Evolutionary conservation across 192 early-diverging fungal genomes (phyloP).

Genomic region (Backusella psychrophila): DNA sequence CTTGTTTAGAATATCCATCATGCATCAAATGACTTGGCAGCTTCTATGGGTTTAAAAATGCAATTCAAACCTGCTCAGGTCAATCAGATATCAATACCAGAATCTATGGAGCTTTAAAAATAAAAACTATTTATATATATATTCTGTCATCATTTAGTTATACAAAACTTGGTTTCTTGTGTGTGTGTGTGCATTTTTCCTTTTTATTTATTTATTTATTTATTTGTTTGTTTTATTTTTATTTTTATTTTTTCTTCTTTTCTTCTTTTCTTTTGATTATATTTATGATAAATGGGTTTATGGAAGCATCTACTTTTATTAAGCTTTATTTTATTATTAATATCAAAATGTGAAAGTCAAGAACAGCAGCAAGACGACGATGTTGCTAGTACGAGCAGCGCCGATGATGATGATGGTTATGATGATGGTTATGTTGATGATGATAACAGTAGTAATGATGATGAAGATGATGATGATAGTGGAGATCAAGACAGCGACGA

Average conservation of each 20-base stretch:
- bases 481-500: too few species aligned
- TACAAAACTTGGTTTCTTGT: background rate
- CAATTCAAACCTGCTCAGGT: background rate
- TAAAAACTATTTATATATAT: background rate
- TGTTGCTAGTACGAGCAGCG: background rate
- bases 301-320: background rate
- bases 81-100: background rate
- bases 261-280: background rate
- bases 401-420: background rate
- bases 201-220: background rate
- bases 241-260: background rate
- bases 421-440: too few species aligned
- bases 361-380: background rate
- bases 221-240: background rate
- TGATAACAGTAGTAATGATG: background rate
- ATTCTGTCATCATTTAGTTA: background rate
- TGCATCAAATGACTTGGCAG: background rate
- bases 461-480: background rate
- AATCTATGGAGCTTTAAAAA: background rate
- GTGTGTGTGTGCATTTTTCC: background rate
- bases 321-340: conserved; percentile 5
- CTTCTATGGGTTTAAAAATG: background rate
- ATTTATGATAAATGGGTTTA: background rate
- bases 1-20: background rate
- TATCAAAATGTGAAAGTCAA: background rate